Evolutionary conservation across 2,329 filamentous ascomycete species (phyloP).

Genomic region (Penicillium paneum): DNA sequence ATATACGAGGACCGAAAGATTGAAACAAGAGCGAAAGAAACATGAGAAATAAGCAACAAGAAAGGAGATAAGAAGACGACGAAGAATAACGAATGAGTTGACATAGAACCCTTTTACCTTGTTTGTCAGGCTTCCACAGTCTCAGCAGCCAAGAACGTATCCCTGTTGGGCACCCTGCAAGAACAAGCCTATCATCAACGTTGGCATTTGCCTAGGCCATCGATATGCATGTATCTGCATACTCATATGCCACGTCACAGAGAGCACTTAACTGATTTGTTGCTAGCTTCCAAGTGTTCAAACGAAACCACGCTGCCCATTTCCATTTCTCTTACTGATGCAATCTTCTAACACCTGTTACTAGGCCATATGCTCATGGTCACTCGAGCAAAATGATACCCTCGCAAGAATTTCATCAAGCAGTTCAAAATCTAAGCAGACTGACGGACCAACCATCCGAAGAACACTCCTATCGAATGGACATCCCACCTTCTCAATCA

Average conservation of each 20-base stretch:
- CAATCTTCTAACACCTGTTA: not conserved
- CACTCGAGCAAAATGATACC: not conserved
- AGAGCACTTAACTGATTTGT: not conserved
- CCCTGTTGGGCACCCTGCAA: too few species aligned
- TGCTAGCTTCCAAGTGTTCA: not conserved
- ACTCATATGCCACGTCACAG: not conserved
- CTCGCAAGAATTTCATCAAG: not conserved
- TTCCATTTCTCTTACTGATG: not conserved
- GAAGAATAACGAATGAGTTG: too few species aligned
- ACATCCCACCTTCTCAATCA: not conserved
- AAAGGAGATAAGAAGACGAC: too few species aligned
- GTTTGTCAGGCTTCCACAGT: too few species aligned
- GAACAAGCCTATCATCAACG: not conserved
- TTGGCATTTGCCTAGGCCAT: not conserved
- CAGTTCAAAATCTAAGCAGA: not conserved
- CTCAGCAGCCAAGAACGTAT: too few species aligned
- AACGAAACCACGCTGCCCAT: not conserved
- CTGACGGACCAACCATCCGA: not conserved
- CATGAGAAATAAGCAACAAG: too few species aligned
- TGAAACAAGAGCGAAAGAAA: too few species aligned
- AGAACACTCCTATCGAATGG: not conserved
- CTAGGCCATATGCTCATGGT: not conserved
- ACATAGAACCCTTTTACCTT: too few species aligned
- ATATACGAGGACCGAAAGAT: too few species aligned
- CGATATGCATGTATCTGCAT: not conserved